Evolutionary conservation across 228 moss, liverwort and hornwort species (phyloP).

Genomic region (Sphagnum fallax): DNA sequence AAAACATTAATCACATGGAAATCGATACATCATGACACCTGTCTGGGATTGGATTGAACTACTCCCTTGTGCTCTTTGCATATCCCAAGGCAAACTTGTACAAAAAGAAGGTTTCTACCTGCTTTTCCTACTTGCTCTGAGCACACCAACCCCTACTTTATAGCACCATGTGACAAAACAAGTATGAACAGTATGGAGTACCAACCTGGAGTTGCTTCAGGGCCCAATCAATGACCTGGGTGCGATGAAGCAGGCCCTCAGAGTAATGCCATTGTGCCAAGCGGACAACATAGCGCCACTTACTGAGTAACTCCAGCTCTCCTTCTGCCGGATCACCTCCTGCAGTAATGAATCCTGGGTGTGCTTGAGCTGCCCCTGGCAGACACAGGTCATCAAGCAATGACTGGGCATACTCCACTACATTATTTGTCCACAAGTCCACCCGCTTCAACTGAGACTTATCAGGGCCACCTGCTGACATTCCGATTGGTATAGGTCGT

Average conservation of each 20-base stretch:
- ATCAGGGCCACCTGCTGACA: conserved; percentile 94
- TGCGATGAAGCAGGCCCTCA: conserved; percentile 81
- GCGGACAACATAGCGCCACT: conserved; percentile 86
- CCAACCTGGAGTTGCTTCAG: conserved; percentile 80
- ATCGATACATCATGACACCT: too few relatives aligned
- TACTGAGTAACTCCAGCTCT: conserved; percentile 51
- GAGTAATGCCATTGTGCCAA: conserved; percentile 93
- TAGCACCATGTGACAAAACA: too few relatives aligned
- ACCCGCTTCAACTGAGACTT: conserved; percentile 93
- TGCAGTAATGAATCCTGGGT: conserved; percentile 18
- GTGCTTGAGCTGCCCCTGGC: conserved; percentile 18
- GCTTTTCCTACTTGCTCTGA: too few relatives aligned
- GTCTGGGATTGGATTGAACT: too few relatives aligned
- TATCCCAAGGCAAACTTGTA: too few relatives aligned
- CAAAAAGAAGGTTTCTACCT: too few relatives aligned
- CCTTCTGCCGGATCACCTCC: conserved; percentile 28
- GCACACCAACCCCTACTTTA: too few relatives aligned
- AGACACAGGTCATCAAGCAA: conserved; percentile 78
- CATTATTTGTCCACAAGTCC: conserved; percentile 93
- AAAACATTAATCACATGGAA: too few relatives aligned
- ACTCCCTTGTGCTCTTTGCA: too few relatives aligned
- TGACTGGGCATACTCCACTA: conserved; percentile 75
- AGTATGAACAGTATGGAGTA: too few relatives aligned
- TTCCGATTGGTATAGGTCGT: conserved; percentile 82
- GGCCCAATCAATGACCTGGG: conserved; percentile 90